Evolutionary conservation across 345 rosid genomes (phyloP), one percentile per base, ranked within the genome.

Genomic region (Dimocarpus longan): DNA sequence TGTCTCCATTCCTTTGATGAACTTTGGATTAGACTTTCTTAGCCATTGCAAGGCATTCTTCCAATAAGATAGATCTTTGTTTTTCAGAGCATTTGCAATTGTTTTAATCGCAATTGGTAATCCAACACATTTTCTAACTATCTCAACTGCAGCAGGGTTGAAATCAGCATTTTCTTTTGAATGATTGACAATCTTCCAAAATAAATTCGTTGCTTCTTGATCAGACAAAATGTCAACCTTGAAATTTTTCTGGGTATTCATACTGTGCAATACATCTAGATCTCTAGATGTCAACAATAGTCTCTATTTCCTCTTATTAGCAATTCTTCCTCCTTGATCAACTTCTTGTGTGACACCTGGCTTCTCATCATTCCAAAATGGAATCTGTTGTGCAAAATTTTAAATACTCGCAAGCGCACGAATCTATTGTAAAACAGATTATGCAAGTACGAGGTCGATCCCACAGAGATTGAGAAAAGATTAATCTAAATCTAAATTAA

Each of bases 221-320:
- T 22, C 3, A 3, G 50, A 3, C 1, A 81, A 28, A 42, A 15
- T 19, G 0, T 44, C n/a, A 8, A 82, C 60, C 1, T 0, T 0
- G 39, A 59, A 57, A 59, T 6, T 21, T 1, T 73, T 73, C 0
- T 70, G 56, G 28, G 8, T 18, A 6, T 67, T 50, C 88, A 81
- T 79, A 32, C 39, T 56, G 7, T 0, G 0, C 39, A 85, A 48
- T 8, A 87, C 68, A 32, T 65, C 19, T 9, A 0, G 42, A 0
- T 4, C 9, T 60, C 82, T 80, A 0, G 89, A 80, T 0, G 87
- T 82, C 19, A 88, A 0, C n/a, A 86, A 24, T n/a, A 86, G 0
- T 39, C 84, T 88, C 79, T 81, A 80, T 42, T 46, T 0, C 16
- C 6, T 6, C 0, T 13, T 42, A 64, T 22, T 19, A 44, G n/a